A percentile compares a stretch with the other conserved stretches of the same genome.
These are phyloP conservation scores for Warburgia ugandensis DNA, from an alignment of 164 flowering plant species.

Conservation along the genomic window DNA sequence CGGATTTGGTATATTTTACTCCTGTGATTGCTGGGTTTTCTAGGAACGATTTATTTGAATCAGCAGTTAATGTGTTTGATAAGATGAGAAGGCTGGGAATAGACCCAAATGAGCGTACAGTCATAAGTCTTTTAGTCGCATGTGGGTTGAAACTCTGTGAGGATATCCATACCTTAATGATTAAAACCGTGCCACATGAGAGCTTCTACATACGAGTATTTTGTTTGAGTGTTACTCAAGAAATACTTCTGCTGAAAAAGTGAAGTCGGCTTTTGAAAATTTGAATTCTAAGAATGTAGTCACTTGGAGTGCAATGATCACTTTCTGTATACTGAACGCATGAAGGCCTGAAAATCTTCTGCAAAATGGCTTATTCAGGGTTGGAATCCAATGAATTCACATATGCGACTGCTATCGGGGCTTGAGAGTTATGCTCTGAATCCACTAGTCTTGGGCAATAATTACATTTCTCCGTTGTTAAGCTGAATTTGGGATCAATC, in stretches of 20 bases:
- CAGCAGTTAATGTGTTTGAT: slow-evolving; percentile 6
- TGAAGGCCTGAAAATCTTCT: slow-evolving; percentile 11
- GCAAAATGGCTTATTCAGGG: slow-evolving; percentile 7
- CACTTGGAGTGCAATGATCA: slow-evolving; percentile 17
- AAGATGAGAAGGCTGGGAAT: slow-evolving; percentile 11
- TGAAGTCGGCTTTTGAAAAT: slow-evolving; percentile 6
- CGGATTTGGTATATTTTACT: slow-evolving; percentile 14
- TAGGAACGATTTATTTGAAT: slow-evolving; percentile 4
- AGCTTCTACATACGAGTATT: slow-evolving; percentile 6
- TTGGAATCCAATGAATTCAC: slow-evolving; percentile 16
- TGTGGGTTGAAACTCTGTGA: slow-evolving; percentile 1
- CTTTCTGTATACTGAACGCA: slow-evolving; percentile 9
- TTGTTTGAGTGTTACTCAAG: slow-evolving; percentile 15
- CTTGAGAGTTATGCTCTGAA: slow-evolving; percentile 12
- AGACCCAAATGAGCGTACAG: slow-evolving; percentile 7
- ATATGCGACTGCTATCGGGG: slow-evolving; percentile 8
- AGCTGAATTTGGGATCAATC: slow-evolving; percentile 9
- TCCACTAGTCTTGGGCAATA: slow-evolving; percentile 5
- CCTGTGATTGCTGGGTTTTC: slow-evolving; percentile 13
- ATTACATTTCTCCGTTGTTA: slow-evolving; percentile 12
- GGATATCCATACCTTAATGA: slow-evolving; percentile 17
- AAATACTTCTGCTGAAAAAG: slow-evolving; percentile 5
- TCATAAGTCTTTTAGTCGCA: slow-evolving; percentile 9
- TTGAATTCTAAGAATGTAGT: slow-evolving; percentile 12
- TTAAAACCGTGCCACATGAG: slow-evolving; percentile 11